Base-by-base conservation (phyloP, 192 early-diverging fungal species). In the Coemansia sp. region DNA sequence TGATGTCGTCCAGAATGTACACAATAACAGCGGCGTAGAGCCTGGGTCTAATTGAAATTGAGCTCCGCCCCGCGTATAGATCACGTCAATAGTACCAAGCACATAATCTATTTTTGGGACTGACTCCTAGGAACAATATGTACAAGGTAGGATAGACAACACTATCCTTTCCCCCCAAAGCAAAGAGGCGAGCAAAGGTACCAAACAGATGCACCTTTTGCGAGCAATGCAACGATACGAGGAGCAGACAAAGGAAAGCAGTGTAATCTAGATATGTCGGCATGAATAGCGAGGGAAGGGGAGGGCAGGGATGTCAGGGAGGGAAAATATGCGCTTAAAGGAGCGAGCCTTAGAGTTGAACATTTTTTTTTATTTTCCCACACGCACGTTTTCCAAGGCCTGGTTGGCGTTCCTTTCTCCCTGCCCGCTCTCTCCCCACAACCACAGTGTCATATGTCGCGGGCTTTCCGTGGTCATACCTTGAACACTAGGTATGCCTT, bases 21-120 rank as follows among this genome's bases (percentile, higher is more conserved):
- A 50, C 15, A 29, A 16, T 30, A 30, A n/a, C 0, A 18, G 15
- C 44, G 5, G n/a, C 44, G 44, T 18, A 18, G 15, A 56, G 53
- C 30, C 32, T 16, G 27, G 27, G 16, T 15, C 30, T 15, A 56
- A 56, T 56, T 56, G 53, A 29, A 30, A 30, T 30, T 7, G 27
- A 56, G 29, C 15, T 30, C 10, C 16, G 5, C 29, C 27, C 4
- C 6, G 52, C 15, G 53, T 15, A 56, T 15, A 56, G 53, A 34
- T 56, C 53, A 5, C 50, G 29, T 15, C 24, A 24, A 29, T 27
- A 29, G 24, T 3, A 53, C 22, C 50, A 13, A 5, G 10, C 13
- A 53, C 52, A 55, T 8, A 30, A 56, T 30, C 15, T 56, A 56
- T 34, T 56, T 56, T 56, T 56, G 29, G 53, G 53, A 56, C 53